phyloP scores from a whole-genome alignment of 2,329 filamentous ascomycete genomes.

The Coniochaeta sp. region DNA sequence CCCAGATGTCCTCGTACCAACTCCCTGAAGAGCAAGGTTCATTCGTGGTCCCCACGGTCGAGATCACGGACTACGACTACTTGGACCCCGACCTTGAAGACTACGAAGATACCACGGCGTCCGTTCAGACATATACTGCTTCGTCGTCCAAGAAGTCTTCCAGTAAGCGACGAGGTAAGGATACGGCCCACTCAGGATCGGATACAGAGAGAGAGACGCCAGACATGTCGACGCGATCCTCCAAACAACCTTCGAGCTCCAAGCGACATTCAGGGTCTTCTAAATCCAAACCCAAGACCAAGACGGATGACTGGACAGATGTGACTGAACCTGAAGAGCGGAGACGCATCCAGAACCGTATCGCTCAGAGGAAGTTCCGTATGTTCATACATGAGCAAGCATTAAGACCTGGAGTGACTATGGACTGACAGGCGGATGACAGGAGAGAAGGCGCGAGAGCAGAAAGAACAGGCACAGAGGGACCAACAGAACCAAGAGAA shows the following conservation, averaged over 20 bases:
- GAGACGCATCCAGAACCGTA: constrained; percentile 67
- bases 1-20: constrained; percentile 17
- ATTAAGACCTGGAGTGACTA: not conserved
- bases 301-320: constrained; percentile 59
- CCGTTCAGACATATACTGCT: not conserved
- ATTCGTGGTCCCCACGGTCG: constrained; percentile 6
- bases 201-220: constrained; percentile 17
- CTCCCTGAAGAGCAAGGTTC: constrained; percentile 13
- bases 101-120: not conserved
- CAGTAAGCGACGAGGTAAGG: not conserved
- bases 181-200: constrained; percentile 15
- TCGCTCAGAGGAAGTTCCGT: constrained; percentile 73
- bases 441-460: constrained; percentile 65
- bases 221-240: constrained; percentile 23
- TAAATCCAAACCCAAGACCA: constrained; percentile 31
- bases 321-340: constrained; percentile 64
- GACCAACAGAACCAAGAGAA: constrained; percentile 55
- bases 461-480: constrained; percentile 57
- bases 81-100: constrained; percentile 3
- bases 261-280: constrained; percentile 10
- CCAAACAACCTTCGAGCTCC: constrained; percentile 7
- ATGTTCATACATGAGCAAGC: constrained; percentile 24
- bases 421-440: constrained; percentile 1
- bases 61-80: constrained; percentile 6
- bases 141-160: not conserved